A percentile compares a stretch with the other conserved stretches of the same genome.
Evolutionary conservation across 1,284 basidiomycete genomes (phyloP).

Genomic region (Malassezia yamatoensis): DNA sequence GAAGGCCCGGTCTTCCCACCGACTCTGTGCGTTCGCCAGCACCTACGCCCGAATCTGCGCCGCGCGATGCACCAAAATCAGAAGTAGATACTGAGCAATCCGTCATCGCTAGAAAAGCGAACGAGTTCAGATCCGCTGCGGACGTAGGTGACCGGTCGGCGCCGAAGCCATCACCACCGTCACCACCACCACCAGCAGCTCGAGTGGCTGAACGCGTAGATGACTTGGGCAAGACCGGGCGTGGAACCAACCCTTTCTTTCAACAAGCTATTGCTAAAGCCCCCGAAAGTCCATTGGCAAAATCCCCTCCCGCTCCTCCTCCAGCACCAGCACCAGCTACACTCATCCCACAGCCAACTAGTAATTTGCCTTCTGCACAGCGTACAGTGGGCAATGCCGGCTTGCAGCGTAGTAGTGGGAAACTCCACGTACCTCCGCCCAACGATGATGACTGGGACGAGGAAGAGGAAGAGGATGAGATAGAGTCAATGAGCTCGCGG

Average conservation of each 20-base stretch:
- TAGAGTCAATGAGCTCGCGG: conserved; percentile 36
- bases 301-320: conserved; percentile 11
- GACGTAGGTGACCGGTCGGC: too few species aligned
- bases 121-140: too few species aligned
- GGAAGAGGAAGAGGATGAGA: conserved; percentile 42
- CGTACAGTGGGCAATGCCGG: neutral
- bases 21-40: conserved; percentile 27
- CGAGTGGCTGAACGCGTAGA: neutral
- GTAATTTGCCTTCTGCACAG: neutral
- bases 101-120: too few species aligned
- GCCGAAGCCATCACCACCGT: conserved; percentile 18
- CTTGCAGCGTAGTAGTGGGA: neutral
- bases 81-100: too few species aligned
- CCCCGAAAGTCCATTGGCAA: conserved; percentile 15
- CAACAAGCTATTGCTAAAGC: conserved; percentile 1
- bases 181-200: conserved; percentile 27
- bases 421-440: conserved; percentile 28
- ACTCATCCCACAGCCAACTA: conserved; percentile 21
- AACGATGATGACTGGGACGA: conserved; percentile 45
- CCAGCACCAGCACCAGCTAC: conserved; percentile 19
- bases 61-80: neutral
- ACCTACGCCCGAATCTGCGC: conserved; percentile 20
- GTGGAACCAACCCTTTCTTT: conserved; percentile 1
- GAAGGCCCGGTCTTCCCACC: conserved; percentile 22
- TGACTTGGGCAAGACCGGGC: neutral